Base-by-base conservation (phyloP, 2,329 filamentous ascomycete species). In the Fusarium cicatricum region DNA sequence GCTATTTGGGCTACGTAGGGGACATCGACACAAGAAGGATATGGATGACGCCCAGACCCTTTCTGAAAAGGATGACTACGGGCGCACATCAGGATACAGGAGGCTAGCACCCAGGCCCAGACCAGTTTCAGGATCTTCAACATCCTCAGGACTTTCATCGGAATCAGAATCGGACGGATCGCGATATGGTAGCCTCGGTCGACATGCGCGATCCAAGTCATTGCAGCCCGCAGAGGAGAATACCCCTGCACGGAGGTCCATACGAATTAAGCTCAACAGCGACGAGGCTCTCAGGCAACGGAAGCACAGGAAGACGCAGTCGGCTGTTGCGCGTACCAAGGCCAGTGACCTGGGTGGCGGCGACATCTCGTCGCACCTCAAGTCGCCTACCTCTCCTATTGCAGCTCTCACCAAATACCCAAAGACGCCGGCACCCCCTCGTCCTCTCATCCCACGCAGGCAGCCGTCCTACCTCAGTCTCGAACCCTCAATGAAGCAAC, bases 371-470 rank as follows among this genome's bases (percentile, higher is more conserved):
- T 89, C 91, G 43, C 91, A 91, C 55, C 82, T 99, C 58, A 99
- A 99, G 74, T 98, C 95, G 12, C 95, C 95, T 3, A 96, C 92
- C 4, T 96, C 93, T 23, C 90, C 92, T 46, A 84, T 87, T 21
- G 85, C 87, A 12, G 87, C 84, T 69, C 80, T 97, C 68, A 96
- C 91, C 21, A 92, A 89, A 75, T 99, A 98, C 72, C 94, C 95
- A 46, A 91, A 92, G 71, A 90, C 90, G 21, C 94, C 93, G 16
- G 89, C 90, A 33, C 93, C 95, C 41, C 95, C 95, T 39, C 86
- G 94, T 57, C 95, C 95, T 4, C 80, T 99, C 44, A 90, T 99
- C 50, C 95, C 95, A 23, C 86, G 89, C 58, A 89, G 93, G 49
- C 91, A 97, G 70, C 92, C 93, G 16, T 97, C 93, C 1, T 97